A percentile compares a stretch with the other conserved stretches of the same genome.
These are phyloP conservation scores for Saussurea involucrata DNA, from an alignment of 129 eudicot species.

Conservation along the genomic window DNA sequence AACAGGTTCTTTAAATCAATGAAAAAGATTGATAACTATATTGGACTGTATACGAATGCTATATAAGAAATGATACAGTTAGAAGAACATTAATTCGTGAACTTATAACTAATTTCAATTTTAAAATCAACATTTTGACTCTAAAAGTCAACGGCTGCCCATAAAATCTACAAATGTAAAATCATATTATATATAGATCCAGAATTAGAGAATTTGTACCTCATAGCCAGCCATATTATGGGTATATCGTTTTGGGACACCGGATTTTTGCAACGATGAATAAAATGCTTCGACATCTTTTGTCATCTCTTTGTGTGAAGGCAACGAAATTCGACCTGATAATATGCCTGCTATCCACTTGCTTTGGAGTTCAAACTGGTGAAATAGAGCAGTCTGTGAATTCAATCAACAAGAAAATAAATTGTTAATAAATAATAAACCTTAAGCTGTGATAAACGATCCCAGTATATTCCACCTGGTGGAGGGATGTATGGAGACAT, in stretches of 20 bases:
- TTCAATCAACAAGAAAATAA: not conserved
- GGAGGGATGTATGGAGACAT: not conserved
- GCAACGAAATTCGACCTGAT: slow-evolving; percentile 65
- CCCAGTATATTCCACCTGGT: not conserved
- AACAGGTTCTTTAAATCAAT: not conserved
- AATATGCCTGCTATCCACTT: slow-evolving; percentile 87
- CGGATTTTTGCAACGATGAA: slow-evolving; percentile 52
- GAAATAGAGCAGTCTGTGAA: slow-evolving; percentile 72
- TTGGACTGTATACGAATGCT: not conserved
- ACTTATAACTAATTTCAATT: not conserved
- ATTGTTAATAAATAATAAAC: not conserved
- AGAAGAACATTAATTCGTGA: not conserved
- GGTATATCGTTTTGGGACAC: slow-evolving; percentile 76
- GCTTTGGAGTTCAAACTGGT: slow-evolving; percentile 65
- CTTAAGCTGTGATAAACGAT: not conserved
- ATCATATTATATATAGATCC: not conserved
- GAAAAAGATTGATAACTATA: not conserved
- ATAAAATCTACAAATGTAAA: not conserved
- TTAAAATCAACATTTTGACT: not conserved
- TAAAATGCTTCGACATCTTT: slow-evolving; percentile 71
- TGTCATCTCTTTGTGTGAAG: slow-evolving; percentile 63
- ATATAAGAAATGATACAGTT: not conserved
- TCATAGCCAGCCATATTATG: slow-evolving; percentile 59
- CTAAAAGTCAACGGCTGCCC: not conserved
- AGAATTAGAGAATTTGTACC: slow-evolving; percentile 30